Base-by-base conservation (phyloP, 2,329 filamentous ascomycete species). In the Fusarium mangiferae region DNA sequence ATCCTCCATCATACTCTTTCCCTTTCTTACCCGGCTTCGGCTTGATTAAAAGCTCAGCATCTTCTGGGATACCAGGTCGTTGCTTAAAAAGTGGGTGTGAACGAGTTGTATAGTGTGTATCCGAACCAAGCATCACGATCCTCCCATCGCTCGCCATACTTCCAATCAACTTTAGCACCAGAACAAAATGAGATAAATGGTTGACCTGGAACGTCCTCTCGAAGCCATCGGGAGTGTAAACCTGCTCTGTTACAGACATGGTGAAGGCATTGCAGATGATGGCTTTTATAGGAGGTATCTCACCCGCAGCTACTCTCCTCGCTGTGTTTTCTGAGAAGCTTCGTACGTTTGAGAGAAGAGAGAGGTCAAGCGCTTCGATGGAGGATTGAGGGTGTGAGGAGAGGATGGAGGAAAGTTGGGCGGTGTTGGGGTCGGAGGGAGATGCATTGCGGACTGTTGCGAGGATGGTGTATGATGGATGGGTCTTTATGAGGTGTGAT, bases 371-470 rank as follows among this genome's bases (percentile, higher is more conserved):
- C 1, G 54, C 24, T 49, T 78, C 61, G 9, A 78, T 55, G 18
- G 56, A 42, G 4, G 62, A 51, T 14, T n/a, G 13, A 0, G 55
- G 18, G 8, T 62, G 38, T 5, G 62, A 51, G 3, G 70, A 39
- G 11, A 80, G 76, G 0, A 77, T 59, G 11, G 78, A 70, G 2
- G 73, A 68, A 18, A 83, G 77, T 28, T 59, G 77, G 8, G 78
- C 67, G 2, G 78, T 81, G 70, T 82, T 82, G 9, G 69, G 41
- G 22, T 83, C 80, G 5, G 73, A 70, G 11, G 73, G 70, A 11
- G 65, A 17, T 73, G 81, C 73, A 61, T 82, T 76, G 13, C 81
- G 79, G 12, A 84, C 82, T 14, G 81, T 80, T 26, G 81, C 67
- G 26, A 83, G 70, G 9, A 80, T 70, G 3, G 77, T 80, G n/a